phyloP scores from a whole-genome alignment of 176 grass and related monocot species.

The Aegilops tauschii region DNA sequence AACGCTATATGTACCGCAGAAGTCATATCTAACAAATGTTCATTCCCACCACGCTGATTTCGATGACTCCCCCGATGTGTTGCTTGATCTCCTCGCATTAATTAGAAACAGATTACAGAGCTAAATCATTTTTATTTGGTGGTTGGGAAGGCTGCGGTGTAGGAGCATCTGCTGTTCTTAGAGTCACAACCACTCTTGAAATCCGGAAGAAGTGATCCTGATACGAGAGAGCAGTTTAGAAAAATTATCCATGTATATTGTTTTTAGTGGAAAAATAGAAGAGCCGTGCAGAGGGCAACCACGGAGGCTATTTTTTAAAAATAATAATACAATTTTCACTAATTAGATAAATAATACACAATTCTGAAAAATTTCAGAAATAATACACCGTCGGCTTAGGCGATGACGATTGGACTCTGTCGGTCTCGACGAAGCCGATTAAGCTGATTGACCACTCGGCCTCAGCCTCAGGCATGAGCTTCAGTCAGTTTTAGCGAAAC shows the following conservation, averaged over 20 bases:
- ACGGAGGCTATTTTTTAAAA: too few relatives aligned
- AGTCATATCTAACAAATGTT: background rate
- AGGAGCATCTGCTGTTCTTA: background rate
- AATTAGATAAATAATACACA: too few relatives aligned
- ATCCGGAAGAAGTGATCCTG: background rate
- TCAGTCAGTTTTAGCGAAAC: too few relatives aligned
- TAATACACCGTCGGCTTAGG: too few relatives aligned
- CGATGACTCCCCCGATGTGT: background rate
- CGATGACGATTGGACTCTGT: too few relatives aligned
- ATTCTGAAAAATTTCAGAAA: too few relatives aligned
- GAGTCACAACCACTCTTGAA: background rate
- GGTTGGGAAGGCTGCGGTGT: background rate
- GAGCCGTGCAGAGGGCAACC: background rate
- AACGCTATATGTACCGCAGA: too few relatives aligned
- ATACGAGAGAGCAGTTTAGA: background rate
- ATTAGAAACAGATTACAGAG: background rate
- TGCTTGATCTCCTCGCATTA: background rate
- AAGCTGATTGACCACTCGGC: too few relatives aligned
- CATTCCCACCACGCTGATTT: background rate
- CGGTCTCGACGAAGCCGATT: too few relatives aligned
- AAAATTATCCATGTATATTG: background rate
- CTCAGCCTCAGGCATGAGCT: too few relatives aligned
- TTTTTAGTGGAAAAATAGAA: constrained; percentile 1
- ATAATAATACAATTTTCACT: too few relatives aligned
- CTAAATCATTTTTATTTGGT: background rate